These are phyloP conservation scores for Brasenia schreberi DNA, from an alignment of 164 flowering plant genomes.

Conservation along the genomic window DNA sequence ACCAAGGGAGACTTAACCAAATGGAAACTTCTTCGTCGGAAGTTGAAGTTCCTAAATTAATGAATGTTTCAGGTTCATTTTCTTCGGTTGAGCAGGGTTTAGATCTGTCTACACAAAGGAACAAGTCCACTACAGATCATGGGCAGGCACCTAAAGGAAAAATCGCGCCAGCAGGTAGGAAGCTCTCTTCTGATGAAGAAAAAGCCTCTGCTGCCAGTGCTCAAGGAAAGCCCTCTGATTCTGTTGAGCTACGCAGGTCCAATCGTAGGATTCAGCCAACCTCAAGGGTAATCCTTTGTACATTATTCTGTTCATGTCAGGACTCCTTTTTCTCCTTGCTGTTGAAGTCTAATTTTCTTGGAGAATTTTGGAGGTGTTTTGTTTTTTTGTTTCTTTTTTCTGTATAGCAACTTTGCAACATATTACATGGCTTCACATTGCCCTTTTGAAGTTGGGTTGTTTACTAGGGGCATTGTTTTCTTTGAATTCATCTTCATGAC, in stretches of 20 bases:
- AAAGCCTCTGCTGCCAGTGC: conserved; percentile 20
- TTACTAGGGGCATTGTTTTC: not conserved
- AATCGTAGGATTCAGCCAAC: conserved; percentile 96
- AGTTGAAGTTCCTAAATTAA: conserved; percentile 12
- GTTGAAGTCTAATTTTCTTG: not conserved
- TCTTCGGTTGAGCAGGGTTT: conserved; percentile 12
- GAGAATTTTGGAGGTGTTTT: not conserved
- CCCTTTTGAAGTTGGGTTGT: not conserved
- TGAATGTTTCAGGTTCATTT: conserved; percentile 17
- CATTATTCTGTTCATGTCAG: not conserved
- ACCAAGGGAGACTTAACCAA: conserved; percentile 18
- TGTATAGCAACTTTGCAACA: not conserved
- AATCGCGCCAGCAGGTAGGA: conserved; percentile 35
- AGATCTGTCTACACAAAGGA: conserved; percentile 28
- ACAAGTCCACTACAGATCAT: conserved; percentile 18
- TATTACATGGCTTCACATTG: not conserved
- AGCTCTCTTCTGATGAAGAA: conserved; percentile 30
- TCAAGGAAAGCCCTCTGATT: conserved; percentile 12
- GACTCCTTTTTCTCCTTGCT: not conserved
- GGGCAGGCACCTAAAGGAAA: conserved; percentile 34
- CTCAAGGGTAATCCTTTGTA: conserved; percentile 54
- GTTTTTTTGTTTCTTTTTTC: not conserved
- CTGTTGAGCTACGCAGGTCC: conserved; percentile 76
- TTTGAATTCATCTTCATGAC: not conserved
- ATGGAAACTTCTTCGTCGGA: conserved; percentile 16